These are phyloP conservation scores for Blastocystis sp. DNA, from an alignment of 352 stramenopile species.

Conservation along the genomic window DNA sequence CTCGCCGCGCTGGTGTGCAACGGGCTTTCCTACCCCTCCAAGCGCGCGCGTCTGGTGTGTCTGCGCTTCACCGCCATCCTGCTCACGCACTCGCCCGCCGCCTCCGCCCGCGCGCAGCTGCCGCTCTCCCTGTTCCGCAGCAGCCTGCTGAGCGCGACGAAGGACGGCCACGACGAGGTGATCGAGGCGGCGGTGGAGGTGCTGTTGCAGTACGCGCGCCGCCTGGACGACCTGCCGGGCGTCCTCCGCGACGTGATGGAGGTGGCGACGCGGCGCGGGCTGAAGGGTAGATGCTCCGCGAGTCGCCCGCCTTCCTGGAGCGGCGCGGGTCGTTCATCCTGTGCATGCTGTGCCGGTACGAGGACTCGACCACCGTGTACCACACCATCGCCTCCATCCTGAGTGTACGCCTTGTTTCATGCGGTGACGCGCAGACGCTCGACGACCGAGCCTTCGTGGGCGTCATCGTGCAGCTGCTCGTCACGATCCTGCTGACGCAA, in stretches of 20 bases:
- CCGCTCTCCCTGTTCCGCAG: slow-evolving; percentile 83
- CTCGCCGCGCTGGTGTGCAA: slow-evolving; percentile 26
- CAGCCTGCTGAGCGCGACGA: slow-evolving; percentile 90
- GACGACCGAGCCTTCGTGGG: slow-evolving; percentile 87
- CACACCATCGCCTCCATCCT: slow-evolving; percentile 91
- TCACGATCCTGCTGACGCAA: slow-evolving; percentile 94
- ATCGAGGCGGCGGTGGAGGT: slow-evolving; percentile 92
- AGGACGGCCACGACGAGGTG: slow-evolving; percentile 89
- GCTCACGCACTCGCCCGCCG: slow-evolving; percentile 73
- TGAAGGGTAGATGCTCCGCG: neutral
- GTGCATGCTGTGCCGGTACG: slow-evolving; percentile 91
- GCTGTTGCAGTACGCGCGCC: slow-evolving; percentile 86
- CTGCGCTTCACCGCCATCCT: slow-evolving; percentile 96
- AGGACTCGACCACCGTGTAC: slow-evolving; percentile 95
- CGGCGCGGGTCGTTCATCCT: slow-evolving; percentile 93
- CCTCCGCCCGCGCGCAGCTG: slow-evolving; percentile 79
- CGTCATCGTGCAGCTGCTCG: slow-evolving; percentile 97
- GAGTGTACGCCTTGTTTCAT: slow-evolving; percentile 74
- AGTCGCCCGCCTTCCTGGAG: slow-evolving; percentile 78
- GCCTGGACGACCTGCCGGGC: slow-evolving; percentile 77
- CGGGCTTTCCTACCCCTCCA: neutral
- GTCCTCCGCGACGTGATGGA: slow-evolving; percentile 69
- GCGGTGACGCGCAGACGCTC: slow-evolving; percentile 70
- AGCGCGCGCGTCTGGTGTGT: slow-evolving; percentile 74
- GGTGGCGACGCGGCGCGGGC: neutral